These are phyloP conservation scores for Tetrapisispora taiwanensis DNA, from an alignment of 805 yeast genomes.

Conservation along the genomic window DNA sequence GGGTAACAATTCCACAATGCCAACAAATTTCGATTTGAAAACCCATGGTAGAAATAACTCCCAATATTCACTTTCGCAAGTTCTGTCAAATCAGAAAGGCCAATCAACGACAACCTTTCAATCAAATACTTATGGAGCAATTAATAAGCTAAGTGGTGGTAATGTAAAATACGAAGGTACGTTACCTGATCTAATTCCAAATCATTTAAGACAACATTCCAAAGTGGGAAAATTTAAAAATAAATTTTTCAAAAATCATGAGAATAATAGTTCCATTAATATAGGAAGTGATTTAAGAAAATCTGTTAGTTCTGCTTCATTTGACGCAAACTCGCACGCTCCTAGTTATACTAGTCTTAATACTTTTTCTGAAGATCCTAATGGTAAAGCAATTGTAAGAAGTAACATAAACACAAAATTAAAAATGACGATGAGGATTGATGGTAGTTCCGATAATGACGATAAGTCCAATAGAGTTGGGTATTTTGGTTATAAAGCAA, in stretches of 20 bases:
- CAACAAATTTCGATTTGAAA: neutral
- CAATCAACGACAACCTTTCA: neutral
- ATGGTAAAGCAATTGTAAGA: slow-evolving; percentile 3
- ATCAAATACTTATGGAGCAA: neutral
- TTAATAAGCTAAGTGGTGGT: slow-evolving; percentile 5
- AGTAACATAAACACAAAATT: slow-evolving; percentile 7
- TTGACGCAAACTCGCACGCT: neutral
- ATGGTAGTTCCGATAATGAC: slow-evolving; percentile 2
- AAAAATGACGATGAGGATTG: slow-evolving; percentile 23
- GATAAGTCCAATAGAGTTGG: neutral
- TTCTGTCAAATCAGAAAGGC: neutral
- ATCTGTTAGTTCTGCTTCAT: neutral
- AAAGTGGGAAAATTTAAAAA: slow-evolving; percentile 13
- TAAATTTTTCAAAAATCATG: slow-evolving; percentile 5
- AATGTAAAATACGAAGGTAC: slow-evolving; percentile 20
- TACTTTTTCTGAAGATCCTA: slow-evolving; percentile 1
- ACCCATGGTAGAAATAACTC: neutral
- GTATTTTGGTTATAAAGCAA: neutral
- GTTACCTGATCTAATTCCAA: slow-evolving; percentile 20
- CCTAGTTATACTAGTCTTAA: neutral
- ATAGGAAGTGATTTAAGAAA: neutral
- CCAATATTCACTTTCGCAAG: neutral
- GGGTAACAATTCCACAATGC: neutral
- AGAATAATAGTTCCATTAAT: neutral
- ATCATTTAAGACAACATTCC: slow-evolving; percentile 6